Percentiles rank a stretch among this genome's conserved stretches.
phyloP scores from a whole-genome alignment of 2,329 filamentous ascomycete genomes.

The Alternaria ventricosa region DNA sequence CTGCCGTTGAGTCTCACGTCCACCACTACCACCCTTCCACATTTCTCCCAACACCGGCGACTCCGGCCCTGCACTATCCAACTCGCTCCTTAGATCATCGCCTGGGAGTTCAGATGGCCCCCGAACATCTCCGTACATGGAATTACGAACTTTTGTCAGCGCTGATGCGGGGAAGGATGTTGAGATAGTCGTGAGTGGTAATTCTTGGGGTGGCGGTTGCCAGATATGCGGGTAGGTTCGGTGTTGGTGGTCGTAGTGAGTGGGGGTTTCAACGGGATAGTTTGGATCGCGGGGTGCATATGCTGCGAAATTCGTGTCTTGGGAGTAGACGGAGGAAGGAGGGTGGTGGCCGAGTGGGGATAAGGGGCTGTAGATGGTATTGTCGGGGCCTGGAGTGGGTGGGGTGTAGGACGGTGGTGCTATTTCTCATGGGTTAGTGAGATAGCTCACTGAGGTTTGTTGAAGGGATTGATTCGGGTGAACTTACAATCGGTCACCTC shows the following conservation, averaged over 20 bases:
- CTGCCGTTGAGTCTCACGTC: background rate
- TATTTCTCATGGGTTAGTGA: background rate
- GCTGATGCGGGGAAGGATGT: background rate
- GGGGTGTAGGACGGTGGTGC: conserved; percentile 15
- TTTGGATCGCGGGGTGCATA: conserved; percentile 4
- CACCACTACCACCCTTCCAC: background rate
- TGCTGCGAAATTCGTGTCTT: background rate
- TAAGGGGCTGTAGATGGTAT: background rate
- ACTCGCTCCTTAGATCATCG: background rate
- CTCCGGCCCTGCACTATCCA: background rate
- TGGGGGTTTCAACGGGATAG: background rate
- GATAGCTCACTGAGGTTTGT: rapidly evolving
- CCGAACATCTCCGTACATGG: conserved; percentile 2
- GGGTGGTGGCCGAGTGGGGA: background rate
- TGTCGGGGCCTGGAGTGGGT: conserved; percentile 1
- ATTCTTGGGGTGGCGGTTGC: conserved; percentile 15
- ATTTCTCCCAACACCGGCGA: background rate
- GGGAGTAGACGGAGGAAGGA: background rate
- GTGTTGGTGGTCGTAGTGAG: background rate
- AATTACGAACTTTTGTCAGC: background rate
- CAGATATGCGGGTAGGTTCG: background rate
- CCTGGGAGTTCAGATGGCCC: conserved; percentile 3
- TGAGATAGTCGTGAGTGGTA: conserved; percentile 2
- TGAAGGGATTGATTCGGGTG: background rate
- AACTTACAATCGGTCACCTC: background rate